phyloP scores from a whole-genome alignment of 768 basidiomycete species.

The Termitomyces titanicus region DNA sequence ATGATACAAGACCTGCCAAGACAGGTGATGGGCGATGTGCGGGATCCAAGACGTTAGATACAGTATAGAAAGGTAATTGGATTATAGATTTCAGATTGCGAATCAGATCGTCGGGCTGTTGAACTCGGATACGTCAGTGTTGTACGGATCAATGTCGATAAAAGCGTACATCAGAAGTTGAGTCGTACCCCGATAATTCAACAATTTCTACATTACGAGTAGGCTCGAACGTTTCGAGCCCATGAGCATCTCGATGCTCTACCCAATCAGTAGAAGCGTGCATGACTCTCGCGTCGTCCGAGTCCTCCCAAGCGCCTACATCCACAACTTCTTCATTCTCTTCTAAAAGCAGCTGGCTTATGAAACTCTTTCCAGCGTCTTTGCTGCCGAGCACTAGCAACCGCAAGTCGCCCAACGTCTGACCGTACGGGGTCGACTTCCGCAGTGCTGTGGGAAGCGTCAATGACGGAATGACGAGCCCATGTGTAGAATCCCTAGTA shows the following conservation, averaged over 20 bases:
- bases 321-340: conserved; percentile 72
- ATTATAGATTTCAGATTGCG: conserved; percentile 36
- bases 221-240: conserved; percentile 63
- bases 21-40: conserved; percentile 46
- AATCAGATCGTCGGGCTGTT: conserved; percentile 30
- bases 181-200: conserved; percentile 43
- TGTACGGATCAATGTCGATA: background rate
- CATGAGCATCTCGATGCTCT: conserved; percentile 61
- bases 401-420: conserved; percentile 60
- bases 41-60: conserved; percentile 53
- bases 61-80: conserved; percentile 51
- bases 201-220: conserved; percentile 62
- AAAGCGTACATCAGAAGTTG: conserved; percentile 36
- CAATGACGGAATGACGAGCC: conserved; percentile 69
- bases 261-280: conserved; percentile 71
- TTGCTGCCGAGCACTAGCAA: conserved; percentile 50
- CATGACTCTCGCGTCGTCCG: conserved; percentile 38
- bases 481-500: conserved; percentile 37
- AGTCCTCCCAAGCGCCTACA: conserved; percentile 53
- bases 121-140: conserved; percentile 8
- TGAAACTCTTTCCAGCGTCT: conserved; percentile 40
- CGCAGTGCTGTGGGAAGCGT: conserved; percentile 58
- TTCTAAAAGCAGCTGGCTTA: conserved; percentile 48
- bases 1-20: conserved; percentile 52
- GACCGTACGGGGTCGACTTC: conserved; percentile 63